Base-by-base conservation (phyloP, 176 grass and related monocot species). In the Oryza meyeriana region DNA sequence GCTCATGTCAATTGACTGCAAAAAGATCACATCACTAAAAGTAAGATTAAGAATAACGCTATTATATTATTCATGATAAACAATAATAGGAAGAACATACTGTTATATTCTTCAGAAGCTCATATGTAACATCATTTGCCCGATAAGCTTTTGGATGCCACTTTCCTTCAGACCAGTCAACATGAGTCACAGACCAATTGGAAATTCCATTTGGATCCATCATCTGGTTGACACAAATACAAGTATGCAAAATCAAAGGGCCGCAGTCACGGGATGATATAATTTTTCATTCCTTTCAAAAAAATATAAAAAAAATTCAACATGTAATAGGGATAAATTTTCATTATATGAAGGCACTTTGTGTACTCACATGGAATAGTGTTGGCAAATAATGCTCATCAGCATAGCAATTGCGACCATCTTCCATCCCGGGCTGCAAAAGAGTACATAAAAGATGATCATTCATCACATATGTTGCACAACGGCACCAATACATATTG, bases 161-260 rank as follows among this genome's bases (percentile, higher is more conserved):
- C 74, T 98, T 98, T 27, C 96, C 96, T 91, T 98, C 96, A 31
- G 96, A 98, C 96, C 96, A 98, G 64, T 98, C 96, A 65, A 98
- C 96, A 68, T 95, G 90, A 74, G 96, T 98, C 80, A 92, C 90
- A 9, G 96, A 98, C 96, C 96, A 98, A 69, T 95, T 98, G 29
- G 93, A 85, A 62, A 95, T 98, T 84, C 96, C 93, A 82, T 64
- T 72, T 28, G 93, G 93, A 82, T 99, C 93, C 50, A 95, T 82
- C 91, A 99, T 95, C 96, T 99, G 64, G 72, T 75, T 40, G 44
- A 29, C 69, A 31, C 32, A 57, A 69, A 83, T 86, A 71, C 30
- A 69, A 59, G 50, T 42, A 55, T 61, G 38, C 38, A 38, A 63
- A 1, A 80, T 86, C 13, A 82, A 13, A 50, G 72, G 44, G 71